Percentiles rank a stretch among this genome's conserved stretches.
Evolutionary conservation across 1,139 yeast species (phyloP).

Genomic region (Pichia inconspicua): DNA sequence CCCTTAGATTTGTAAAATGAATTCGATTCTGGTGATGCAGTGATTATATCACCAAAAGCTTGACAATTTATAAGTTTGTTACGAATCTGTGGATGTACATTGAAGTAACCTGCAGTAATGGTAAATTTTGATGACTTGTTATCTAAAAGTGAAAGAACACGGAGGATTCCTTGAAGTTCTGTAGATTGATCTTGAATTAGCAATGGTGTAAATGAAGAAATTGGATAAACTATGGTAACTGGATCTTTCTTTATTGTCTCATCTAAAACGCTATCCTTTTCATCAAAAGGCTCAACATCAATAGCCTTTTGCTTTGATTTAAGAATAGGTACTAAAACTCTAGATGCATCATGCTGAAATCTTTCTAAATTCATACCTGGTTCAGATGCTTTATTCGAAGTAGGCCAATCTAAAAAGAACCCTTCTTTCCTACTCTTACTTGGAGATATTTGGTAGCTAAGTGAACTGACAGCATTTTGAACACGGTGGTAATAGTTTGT

Average conservation of each 20-base stretch:
- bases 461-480: constrained; percentile 55
- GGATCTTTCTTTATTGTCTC: constrained; percentile 20
- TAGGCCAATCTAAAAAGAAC: constrained; percentile 68
- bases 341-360: constrained; percentile 55
- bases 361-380: constrained; percentile 54
- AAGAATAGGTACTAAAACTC: constrained; percentile 49
- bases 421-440: constrained; percentile 38
- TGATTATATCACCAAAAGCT: constrained; percentile 65
- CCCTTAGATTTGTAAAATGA: constrained; percentile 87
- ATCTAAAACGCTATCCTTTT: constrained; percentile 23
- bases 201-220: constrained; percentile 85
- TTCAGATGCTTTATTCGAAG: constrained; percentile 60
- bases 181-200: constrained; percentile 62
- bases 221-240: constrained; percentile 79
- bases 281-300: constrained; percentile 19
- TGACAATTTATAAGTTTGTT: constrained; percentile 50
- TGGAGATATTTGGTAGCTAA: constrained; percentile 61
- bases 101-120: constrained; percentile 95
- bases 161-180: constrained; percentile 63
- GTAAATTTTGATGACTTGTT: constrained; percentile 62
- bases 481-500: constrained; percentile 67
- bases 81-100: constrained; percentile 72
- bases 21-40: constrained; percentile 90
- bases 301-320: constrained; percentile 22
- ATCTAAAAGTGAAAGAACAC: constrained; percentile 52